A percentile compares a stretch with the other conserved stretches of the same genome.
phyloP scores from a whole-genome alignment of 2,329 filamentous ascomycete genomes.

The Exophiala sideris region DNA sequence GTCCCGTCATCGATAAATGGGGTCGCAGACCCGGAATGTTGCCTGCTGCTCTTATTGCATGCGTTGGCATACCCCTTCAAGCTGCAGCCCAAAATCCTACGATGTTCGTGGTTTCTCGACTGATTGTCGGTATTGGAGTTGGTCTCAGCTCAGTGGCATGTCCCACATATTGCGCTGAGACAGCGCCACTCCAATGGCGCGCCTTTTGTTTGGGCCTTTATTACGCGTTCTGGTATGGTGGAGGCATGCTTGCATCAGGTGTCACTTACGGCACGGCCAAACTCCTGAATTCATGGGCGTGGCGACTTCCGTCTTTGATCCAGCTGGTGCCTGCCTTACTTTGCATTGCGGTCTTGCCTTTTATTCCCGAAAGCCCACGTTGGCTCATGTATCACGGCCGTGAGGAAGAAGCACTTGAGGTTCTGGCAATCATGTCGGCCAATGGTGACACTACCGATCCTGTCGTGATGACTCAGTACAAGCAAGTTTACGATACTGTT shows the following conservation, averaged over 20 bases:
- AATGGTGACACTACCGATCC: constrained; percentile 2
- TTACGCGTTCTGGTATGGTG: constrained; percentile 9
- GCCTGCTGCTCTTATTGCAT: constrained; percentile 52
- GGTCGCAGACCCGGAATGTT: constrained; percentile 56
- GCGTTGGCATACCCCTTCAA: constrained; percentile 58
- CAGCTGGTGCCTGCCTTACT: constrained; percentile 9
- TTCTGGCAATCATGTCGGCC: constrained; percentile 3
- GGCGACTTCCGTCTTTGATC: constrained; percentile 5
- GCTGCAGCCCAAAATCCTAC: constrained; percentile 17
- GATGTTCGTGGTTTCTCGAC: constrained; percentile 6
- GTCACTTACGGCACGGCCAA: constrained; percentile 9
- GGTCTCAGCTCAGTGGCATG: constrained; percentile 3
- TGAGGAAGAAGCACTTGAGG: constrained; percentile 17
- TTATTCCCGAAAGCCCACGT: constrained; percentile 29
- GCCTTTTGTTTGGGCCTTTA: constrained; percentile 12
- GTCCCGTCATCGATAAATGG: constrained; percentile 44
- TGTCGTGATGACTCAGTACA: constrained; percentile 1
- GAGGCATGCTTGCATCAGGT: constrained; percentile 7
- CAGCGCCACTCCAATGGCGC: background rate
- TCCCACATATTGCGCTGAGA: constrained; percentile 3
- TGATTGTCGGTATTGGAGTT: constrained; percentile 7
- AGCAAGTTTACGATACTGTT: constrained; percentile 8
- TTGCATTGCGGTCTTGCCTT: constrained; percentile 39
- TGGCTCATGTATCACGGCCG: constrained; percentile 27
- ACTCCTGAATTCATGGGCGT: constrained; percentile 6